These are phyloP conservation scores for Pyrenula aspistea DNA, from an alignment of 495 filamentous ascomycete genomes.

Conservation along the genomic window DNA sequence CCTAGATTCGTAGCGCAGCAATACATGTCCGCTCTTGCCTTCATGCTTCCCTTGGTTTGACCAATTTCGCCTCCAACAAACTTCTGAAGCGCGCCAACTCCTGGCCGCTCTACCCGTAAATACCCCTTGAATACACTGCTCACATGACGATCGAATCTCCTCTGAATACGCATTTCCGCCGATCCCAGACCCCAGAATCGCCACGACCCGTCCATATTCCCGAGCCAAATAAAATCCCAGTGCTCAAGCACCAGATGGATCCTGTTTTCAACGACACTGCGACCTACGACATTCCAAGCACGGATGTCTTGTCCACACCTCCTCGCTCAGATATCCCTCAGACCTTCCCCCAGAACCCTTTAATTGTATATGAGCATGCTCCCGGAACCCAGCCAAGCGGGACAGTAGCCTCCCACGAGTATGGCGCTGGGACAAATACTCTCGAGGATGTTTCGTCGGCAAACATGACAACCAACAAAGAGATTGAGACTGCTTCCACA, in stretches of 20 bases:
- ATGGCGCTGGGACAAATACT: neutral
- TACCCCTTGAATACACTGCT: constrained; percentile 20
- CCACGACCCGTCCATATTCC: constrained; percentile 59
- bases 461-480: neutral
- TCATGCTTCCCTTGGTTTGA: neutral
- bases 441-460: neutral
- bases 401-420: neutral
- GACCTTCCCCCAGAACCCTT: neutral
- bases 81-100: neutral
- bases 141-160: constrained; percentile 54
- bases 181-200: constrained; percentile 60
- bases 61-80: neutral
- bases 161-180: constrained; percentile 54
- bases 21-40: neutral
- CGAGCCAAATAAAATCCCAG: constrained; percentile 57
- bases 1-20: neutral
- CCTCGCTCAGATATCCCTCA: constrained; percentile 14
- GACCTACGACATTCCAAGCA: constrained; percentile 24
- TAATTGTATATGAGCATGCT: neutral
- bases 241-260: constrained; percentile 64
- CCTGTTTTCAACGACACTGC: constrained; percentile 58
- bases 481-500: neutral
- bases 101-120: constrained; percentile 11
- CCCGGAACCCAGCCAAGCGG: neutral
- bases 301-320: constrained; percentile 1